These are phyloP conservation scores for Echites panduratus DNA, from an alignment of 257 asterid genomes.

Conservation along the genomic window DNA sequence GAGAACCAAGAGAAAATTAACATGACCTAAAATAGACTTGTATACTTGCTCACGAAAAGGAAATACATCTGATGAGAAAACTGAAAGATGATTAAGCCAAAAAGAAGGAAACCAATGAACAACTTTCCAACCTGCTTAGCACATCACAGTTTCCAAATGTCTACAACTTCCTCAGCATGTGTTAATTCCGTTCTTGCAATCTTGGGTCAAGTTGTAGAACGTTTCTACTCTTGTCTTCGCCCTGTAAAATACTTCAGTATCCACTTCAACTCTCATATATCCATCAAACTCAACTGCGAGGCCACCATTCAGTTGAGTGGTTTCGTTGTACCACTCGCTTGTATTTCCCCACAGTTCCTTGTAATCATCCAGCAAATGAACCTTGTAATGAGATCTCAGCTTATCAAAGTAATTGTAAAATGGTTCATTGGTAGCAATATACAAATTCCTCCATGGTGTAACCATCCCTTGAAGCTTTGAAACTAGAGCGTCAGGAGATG, in stretches of 20 bases:
- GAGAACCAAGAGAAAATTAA: background rate
- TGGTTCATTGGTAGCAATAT: slow-evolving; percentile 83
- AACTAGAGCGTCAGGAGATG: slow-evolving; percentile 78
- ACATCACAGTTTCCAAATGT: background rate
- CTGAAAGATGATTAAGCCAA: background rate
- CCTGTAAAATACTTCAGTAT: slow-evolving; percentile 84
- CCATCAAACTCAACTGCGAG: slow-evolving; percentile 80
- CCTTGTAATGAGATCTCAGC: slow-evolving; percentile 87
- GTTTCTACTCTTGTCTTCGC: slow-evolving; percentile 85
- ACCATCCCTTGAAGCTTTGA: slow-evolving; percentile 51
- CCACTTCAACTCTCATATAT: slow-evolving; percentile 93
- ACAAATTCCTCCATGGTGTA: slow-evolving; percentile 75
- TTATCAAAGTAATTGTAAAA: slow-evolving; percentile 84
- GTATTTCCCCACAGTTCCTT: slow-evolving; percentile 71
- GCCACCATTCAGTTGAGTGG: slow-evolving; percentile 52
- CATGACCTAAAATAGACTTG: background rate
- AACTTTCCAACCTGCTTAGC: slow-evolving; percentile 11
- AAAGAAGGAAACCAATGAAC: background rate
- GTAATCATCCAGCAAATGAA: slow-evolving; percentile 85
- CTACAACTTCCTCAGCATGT: slow-evolving; percentile 46
- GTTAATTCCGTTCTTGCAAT: slow-evolving; percentile 92
- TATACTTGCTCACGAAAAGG: background rate
- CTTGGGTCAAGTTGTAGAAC: slow-evolving; percentile 70
- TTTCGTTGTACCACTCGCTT: slow-evolving; percentile 94
- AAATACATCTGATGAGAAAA: background rate